phyloP scores from a whole-genome alignment of 257 asterid species.

The Salvia splendens region DNA sequence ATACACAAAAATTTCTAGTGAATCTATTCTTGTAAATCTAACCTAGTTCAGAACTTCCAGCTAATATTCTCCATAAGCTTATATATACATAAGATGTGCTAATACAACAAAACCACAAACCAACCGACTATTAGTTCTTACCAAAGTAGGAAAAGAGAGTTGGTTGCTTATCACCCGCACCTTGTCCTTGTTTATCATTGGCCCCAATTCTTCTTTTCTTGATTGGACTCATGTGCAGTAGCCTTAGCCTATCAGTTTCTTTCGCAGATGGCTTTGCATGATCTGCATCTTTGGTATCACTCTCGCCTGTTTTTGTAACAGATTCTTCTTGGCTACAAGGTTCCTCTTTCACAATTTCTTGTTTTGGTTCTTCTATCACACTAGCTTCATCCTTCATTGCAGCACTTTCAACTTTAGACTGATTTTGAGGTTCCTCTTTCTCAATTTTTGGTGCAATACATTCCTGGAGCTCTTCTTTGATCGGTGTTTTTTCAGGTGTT shows the following conservation, averaged over 20 bases:
- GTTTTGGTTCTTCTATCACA: slow-evolving; percentile 30
- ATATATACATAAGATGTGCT: slow-evolving; percentile 11
- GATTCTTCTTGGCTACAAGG: slow-evolving; percentile 28
- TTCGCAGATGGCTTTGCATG: slow-evolving; percentile 35
- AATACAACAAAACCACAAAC: slow-evolving; percentile 1
- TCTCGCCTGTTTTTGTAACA: slow-evolving; percentile 15
- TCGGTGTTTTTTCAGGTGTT: slow-evolving; percentile 33
- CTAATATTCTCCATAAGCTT: neutral
- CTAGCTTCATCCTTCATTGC: slow-evolving; percentile 32
- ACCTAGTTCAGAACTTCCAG: slow-evolving; percentile 16
- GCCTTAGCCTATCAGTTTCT: slow-evolving; percentile 25
- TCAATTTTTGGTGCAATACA: slow-evolving; percentile 34
- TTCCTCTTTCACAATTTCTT: slow-evolving; percentile 33
- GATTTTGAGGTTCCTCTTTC: slow-evolving; percentile 46
- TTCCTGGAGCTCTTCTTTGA: slow-evolving; percentile 40
- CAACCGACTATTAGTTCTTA: slow-evolving; percentile 38
- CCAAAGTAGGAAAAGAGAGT: slow-evolving; percentile 80
- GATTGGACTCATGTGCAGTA: slow-evolving; percentile 37
- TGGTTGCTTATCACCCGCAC: slow-evolving; percentile 55
- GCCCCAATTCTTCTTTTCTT: slow-evolving; percentile 47
- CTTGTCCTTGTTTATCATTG: slow-evolving; percentile 51
- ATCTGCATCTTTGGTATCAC: slow-evolving; percentile 27
- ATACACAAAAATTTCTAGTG: slow-evolving; percentile 7
- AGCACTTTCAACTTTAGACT: slow-evolving; percentile 13
- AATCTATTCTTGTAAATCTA: neutral